Evolutionary conservation across 1,284 basidiomycete species (phyloP).

Genomic region (Prillingera fragicola): DNA sequence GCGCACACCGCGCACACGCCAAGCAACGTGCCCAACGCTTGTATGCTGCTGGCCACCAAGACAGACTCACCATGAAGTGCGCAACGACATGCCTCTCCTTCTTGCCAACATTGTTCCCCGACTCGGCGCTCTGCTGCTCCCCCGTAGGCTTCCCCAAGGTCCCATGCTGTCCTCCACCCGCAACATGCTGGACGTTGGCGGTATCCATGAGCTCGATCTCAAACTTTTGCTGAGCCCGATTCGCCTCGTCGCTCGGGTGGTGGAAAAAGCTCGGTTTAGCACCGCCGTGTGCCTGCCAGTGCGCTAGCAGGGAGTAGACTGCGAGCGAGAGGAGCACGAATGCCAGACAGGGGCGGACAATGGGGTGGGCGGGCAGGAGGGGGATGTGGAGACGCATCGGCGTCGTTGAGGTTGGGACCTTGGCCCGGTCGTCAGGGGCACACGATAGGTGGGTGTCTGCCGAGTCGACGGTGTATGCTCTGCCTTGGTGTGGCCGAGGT

Average conservation of each 20-base stretch:
- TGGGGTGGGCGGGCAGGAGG: slow-evolving; percentile 6
- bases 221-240: slow-evolving; percentile 1
- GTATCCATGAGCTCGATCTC: slow-evolving; percentile 3
- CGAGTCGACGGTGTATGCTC: too few relatives aligned
- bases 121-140: slow-evolving; percentile 1
- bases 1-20: not conserved
- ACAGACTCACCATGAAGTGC: slow-evolving; percentile 46
- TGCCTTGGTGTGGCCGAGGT: too few relatives aligned
- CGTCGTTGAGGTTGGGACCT: too few relatives aligned
- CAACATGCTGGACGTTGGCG: not conserved
- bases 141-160: not conserved
- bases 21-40: not conserved
- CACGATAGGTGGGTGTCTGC: too few relatives aligned
- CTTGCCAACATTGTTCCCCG: not conserved
- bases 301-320: slow-evolving; percentile 15
- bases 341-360: slow-evolving; percentile 11
- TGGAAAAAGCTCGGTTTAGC: not conserved
- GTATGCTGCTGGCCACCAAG: not conserved
- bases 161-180: not conserved
- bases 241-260: not conserved
- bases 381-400: slow-evolving; percentile 11
- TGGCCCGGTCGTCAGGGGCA: too few relatives aligned
- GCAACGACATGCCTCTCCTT: slow-evolving; percentile 34
- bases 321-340: slow-evolving; percentile 12
- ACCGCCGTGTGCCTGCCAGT: slow-evolving; percentile 17